Evolutionary conservation across 768 basidiomycete species (phyloP).

Genomic region (Boletus fagicola): DNA sequence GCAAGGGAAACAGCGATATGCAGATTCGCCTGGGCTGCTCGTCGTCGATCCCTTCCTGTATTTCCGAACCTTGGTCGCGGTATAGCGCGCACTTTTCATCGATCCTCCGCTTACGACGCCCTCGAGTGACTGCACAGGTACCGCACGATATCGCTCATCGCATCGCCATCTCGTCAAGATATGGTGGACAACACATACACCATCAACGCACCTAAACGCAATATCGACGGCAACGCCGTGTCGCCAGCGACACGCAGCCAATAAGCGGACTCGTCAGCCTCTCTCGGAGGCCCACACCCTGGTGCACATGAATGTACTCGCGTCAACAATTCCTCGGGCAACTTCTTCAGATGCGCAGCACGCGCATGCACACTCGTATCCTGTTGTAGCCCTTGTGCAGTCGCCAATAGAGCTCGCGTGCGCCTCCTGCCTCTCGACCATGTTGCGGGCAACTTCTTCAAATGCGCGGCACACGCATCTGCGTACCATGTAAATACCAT

Average conservation of each 20-base stretch:
- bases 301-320: no score
- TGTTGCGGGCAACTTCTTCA: no score
- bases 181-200: background rate
- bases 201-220: slow-evolving; percentile 50
- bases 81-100: slow-evolving; percentile 74
- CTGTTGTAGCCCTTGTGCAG: no score
- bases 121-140: slow-evolving; percentile 79
- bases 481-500: no score
- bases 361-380: no score
- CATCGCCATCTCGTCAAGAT: slow-evolving; percentile 1
- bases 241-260: slow-evolving; percentile 74
- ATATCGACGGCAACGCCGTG: slow-evolving; percentile 48
- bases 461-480: no score
- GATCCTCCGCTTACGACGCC: slow-evolving; percentile 84
- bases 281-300: no score
- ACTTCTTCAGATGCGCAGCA: no score
- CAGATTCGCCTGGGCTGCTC: background rate
- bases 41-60: slow-evolving; percentile 57
- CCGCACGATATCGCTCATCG: slow-evolving; percentile 68
- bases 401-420: no score
- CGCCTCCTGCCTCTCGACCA: no score
- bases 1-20: background rate
- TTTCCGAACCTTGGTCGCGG: slow-evolving; percentile 75
- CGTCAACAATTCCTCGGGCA: no score
- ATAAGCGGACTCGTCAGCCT: no score